Percentiles rank a stretch among this genome's conserved stretches.
Evolutionary conservation across 208 protist genomes (phyloP).

Genomic region (Porcisia hertigi): DNA sequence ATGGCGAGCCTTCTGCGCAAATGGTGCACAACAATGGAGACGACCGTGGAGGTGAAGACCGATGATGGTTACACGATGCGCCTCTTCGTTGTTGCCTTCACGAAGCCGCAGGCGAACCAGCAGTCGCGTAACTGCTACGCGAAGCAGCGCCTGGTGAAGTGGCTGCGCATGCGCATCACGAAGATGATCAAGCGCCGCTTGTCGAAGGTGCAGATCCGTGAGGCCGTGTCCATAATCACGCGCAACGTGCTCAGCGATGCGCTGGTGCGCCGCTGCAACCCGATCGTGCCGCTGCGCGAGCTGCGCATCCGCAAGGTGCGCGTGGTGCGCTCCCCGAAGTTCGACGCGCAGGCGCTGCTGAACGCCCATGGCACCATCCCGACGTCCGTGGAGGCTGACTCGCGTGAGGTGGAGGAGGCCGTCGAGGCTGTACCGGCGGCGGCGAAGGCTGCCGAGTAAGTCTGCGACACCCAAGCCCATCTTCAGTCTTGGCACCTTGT

Average conservation of each 20-base stretch:
- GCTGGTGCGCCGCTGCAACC: slow-evolving; percentile 93
- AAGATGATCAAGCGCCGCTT: slow-evolving; percentile 94
- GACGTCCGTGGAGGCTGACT: slow-evolving; percentile 74
- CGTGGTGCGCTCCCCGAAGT: slow-evolving; percentile 97
- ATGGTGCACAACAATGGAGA: slow-evolving; percentile 99
- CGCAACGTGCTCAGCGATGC: slow-evolving; percentile 94
- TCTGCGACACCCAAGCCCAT: neutral
- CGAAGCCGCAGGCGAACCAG: slow-evolving; percentile 93
- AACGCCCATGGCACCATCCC: slow-evolving; percentile 92
- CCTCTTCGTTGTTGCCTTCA: slow-evolving; percentile 99
- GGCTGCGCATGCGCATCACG: slow-evolving; percentile 95
- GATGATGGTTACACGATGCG: slow-evolving; percentile 97
- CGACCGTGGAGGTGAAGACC: slow-evolving; percentile 95
- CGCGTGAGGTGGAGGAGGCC: slow-evolving; percentile 76
- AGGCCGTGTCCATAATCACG: slow-evolving; percentile 95
- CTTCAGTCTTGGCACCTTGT: neutral
- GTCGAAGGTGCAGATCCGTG: slow-evolving; percentile 89
- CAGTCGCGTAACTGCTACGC: slow-evolving; percentile 98
- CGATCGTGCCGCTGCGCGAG: slow-evolving; percentile 98
- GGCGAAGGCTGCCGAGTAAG: slow-evolving; percentile 37
- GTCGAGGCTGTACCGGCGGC: slow-evolving; percentile 48
- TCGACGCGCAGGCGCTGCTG: slow-evolving; percentile 93
- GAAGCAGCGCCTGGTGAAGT: slow-evolving; percentile 94
- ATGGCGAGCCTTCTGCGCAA: slow-evolving; percentile 97
- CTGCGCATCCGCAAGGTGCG: slow-evolving; percentile 98